A percentile compares a stretch with the other conserved stretches of the same genome.
Evolutionary conservation across 1,139 yeast genomes (phyloP).

Genomic region (Geotrichum bryndzae): DNA sequence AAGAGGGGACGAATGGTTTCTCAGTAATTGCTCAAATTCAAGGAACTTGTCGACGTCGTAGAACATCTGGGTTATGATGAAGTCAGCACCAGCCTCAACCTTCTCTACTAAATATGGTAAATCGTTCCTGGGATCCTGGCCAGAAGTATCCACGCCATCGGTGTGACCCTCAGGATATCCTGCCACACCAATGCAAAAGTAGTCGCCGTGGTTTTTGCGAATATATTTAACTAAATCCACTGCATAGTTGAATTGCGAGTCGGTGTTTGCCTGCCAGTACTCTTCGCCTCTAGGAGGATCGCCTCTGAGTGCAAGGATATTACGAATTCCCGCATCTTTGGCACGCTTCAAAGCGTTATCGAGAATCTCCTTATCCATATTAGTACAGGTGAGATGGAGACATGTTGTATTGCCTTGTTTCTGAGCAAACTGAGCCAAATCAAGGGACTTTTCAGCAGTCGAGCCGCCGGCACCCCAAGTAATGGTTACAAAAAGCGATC

Average conservation of each 20-base stretch:
- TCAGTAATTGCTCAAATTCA: slow-evolving; percentile 43
- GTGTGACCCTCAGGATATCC: slow-evolving; percentile 97
- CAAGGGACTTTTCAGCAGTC: slow-evolving; percentile 79
- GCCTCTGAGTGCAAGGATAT: slow-evolving; percentile 88
- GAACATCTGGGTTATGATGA: slow-evolving; percentile 87
- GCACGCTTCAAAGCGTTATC: slow-evolving; percentile 75
- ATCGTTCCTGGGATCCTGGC: slow-evolving; percentile 60
- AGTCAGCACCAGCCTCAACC: slow-evolving; percentile 88
- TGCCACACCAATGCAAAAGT: slow-evolving; percentile 84
- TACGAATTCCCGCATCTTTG: slow-evolving; percentile 68
- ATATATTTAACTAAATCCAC: slow-evolving; percentile 80
- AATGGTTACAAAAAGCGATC: slow-evolving; percentile 83
- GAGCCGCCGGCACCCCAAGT: slow-evolving; percentile 99
- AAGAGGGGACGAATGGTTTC: slow-evolving; percentile 42
- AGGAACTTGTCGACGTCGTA: slow-evolving; percentile 66
- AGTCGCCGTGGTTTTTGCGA: slow-evolving; percentile 58
- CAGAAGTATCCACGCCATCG: slow-evolving; percentile 57
- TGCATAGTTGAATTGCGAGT: slow-evolving; percentile 61
- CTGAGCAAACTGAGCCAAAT: slow-evolving; percentile 70
- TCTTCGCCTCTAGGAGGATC: slow-evolving; percentile 90
- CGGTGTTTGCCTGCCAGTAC: slow-evolving; percentile 44
- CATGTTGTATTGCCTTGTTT: slow-evolving; percentile 80
- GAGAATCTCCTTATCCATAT: slow-evolving; percentile 68
- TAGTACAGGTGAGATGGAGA: slow-evolving; percentile 92
- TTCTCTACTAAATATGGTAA: slow-evolving; percentile 74